phyloP scores from a whole-genome alignment of 257 asterid genomes.

The Verbascum thapsus region DNA sequence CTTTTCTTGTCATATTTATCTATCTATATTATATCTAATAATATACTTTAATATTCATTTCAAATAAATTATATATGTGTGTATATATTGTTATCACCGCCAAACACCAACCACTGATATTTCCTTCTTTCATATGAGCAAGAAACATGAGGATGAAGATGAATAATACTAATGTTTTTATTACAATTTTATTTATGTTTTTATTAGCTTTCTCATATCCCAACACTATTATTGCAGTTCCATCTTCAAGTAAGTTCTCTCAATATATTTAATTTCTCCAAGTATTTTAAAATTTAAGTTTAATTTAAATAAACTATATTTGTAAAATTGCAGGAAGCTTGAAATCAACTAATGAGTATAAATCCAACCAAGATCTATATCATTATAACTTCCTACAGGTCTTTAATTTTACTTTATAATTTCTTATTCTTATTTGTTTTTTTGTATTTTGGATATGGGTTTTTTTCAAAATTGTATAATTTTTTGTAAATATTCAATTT shows the following conservation, averaged over 20 bases:
- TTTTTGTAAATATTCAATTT: too few species aligned
- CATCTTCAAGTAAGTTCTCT: conserved; percentile 31
- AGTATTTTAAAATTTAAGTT: too few species aligned
- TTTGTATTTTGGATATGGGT: neutral
- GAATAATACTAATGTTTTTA: conserved; percentile 3
- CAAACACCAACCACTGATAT: too few species aligned
- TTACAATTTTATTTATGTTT: neutral
- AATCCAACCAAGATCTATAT: conserved; percentile 11
- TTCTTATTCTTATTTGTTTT: too few species aligned
- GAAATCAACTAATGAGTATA: conserved; percentile 12
- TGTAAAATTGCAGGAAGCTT: conserved; percentile 30
- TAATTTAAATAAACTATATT: neutral
- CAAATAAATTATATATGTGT: too few species aligned
- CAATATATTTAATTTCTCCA: neutral
- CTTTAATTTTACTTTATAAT: neutral
- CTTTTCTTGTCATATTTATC: too few species aligned
- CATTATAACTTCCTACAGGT: conserved; percentile 7
- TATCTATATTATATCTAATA: too few species aligned
- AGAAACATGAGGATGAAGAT: neutral
- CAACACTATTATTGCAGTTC: conserved; percentile 21
- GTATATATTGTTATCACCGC: too few species aligned
- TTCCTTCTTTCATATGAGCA: too few species aligned
- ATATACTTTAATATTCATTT: too few species aligned
- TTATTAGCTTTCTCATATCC: conserved; percentile 15
- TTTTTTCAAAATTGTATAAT: neutral